Conservation (phyloP, 2,329 filamentous ascomycete species). For the Fusarium goolgardi region DNA sequence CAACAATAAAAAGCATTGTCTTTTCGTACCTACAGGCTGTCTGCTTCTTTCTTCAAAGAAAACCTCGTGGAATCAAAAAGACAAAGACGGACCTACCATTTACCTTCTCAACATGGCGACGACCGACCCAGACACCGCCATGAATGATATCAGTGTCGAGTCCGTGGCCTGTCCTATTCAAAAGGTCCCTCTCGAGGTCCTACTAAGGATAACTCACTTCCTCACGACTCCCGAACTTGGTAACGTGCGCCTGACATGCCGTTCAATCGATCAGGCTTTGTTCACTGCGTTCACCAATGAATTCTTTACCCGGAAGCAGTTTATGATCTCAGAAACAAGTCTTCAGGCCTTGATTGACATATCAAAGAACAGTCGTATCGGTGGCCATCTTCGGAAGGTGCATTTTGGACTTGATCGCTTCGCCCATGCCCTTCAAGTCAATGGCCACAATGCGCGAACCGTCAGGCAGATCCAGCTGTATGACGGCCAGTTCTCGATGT, state of each 20-base stretch:
- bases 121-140: constrained; percentile 31
- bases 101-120: constrained; percentile 24
- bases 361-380: constrained; percentile 57
- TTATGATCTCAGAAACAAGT: constrained; percentile 70
- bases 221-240: constrained; percentile 68
- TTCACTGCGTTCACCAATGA: constrained; percentile 68
- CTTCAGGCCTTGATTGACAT: constrained; percentile 66
- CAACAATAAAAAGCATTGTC: constrained; percentile 7
- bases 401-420: constrained; percentile 49
- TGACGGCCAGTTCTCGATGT: constrained; percentile 47
- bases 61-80: background rate
- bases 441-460: constrained; percentile 24
- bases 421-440: constrained; percentile 2
- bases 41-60: background rate
- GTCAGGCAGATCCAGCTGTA: constrained; percentile 34
- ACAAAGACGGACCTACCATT: background rate
- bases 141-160: constrained; percentile 14
- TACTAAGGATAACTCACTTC: constrained; percentile 64
- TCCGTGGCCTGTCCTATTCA: constrained; percentile 42
- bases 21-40: background rate
- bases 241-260: constrained; percentile 66
- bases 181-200: constrained; percentile 68
- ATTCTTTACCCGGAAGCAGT: constrained; percentile 75
- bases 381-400: constrained; percentile 53
- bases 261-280: constrained; percentile 63